Base-by-base conservation (phyloP, 2,329 filamentous ascomycete genomes). In the Monilinia laxa region DNA sequence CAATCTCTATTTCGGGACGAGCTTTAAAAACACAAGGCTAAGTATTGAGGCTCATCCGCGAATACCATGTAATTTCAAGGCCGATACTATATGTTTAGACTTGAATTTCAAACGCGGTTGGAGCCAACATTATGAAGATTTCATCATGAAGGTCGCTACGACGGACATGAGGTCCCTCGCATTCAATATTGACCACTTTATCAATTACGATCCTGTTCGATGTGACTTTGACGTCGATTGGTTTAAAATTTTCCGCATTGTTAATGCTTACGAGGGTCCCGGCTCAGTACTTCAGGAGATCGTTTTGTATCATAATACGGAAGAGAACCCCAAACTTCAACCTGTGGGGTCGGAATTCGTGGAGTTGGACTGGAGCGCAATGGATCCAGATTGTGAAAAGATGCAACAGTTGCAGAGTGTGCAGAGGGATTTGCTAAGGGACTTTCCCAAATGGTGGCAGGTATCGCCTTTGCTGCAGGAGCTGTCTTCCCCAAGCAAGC, bases 331-430 rank as follows among this genome's bases (percentile, higher is more conserved):
- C 4, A 38, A 25, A 28, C 23, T 42, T 3, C 23, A 62, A 25
- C 18, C 25, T n/a, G 56, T 54, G 18, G 40, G 20, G 14, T 53
- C 56, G 20, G 64, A 65, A 25, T 65, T 66, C 16, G 64, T 66
- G 42, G 47, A 62, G 47, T 25, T 66, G 14, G 64, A 66, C 40
- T 66, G 64, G 64, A 28, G 20, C 16, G 64, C 38, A 28, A 66
- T 66, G 64, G 64, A 66, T 38, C 20, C 56, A 45, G 25, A 54
- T n/a, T 54, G 56, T 20, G 12, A 25, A n/a, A 62, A 62, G 56
- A 62, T 25, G 6, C 25, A 31, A n/a, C 16, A 31, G 10, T 28
- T 66, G 38, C 64, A 66, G 49, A 42, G 42, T 20, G 64, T 54
- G n/a, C 64, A 66, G 14, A 53, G 56, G 10, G 64, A 65, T 38